These are phyloP conservation scores for Xanthoconium stramineum DNA, from an alignment of 768 basidiomycete species.

Conservation along the genomic window DNA sequence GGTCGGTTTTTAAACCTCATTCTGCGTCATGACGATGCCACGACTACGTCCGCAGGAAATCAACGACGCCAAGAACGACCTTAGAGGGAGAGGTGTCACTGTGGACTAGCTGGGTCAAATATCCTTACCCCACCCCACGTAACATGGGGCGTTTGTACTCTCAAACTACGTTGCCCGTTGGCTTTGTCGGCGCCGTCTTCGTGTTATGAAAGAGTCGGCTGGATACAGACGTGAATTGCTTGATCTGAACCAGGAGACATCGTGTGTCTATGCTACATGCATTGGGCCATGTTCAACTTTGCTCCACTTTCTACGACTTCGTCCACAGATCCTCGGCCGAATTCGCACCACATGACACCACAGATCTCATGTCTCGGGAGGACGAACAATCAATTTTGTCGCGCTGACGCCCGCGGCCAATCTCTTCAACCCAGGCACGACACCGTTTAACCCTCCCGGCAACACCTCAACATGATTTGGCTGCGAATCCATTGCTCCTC, in stretches of 20 bases:
- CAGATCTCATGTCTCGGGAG: background rate
- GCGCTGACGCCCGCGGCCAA: conserved; percentile 35
- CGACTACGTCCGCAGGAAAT: conserved; percentile 50
- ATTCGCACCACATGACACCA: too few relatives aligned
- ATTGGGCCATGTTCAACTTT: too few relatives aligned
- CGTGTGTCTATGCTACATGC: too few relatives aligned
- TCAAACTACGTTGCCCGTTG: too few relatives aligned
- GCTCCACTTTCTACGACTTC: too few relatives aligned
- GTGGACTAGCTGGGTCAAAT: conserved; percentile 42
- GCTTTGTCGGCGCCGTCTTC: too few relatives aligned
- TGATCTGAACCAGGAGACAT: too few relatives aligned
- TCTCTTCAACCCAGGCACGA: conserved; percentile 30
- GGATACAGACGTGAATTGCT: too few relatives aligned
- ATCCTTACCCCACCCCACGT: background rate
- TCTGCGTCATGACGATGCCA: background rate
- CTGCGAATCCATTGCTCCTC: conserved; percentile 12
- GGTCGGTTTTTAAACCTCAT: conserved; percentile 30
- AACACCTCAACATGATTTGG: conserved; percentile 38
- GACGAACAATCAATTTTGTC: conserved; percentile 35
- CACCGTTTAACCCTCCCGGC: conserved; percentile 34
- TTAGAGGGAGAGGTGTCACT: conserved; percentile 56
- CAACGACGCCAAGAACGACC: conserved; percentile 50
- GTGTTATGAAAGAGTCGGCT: too few relatives aligned
- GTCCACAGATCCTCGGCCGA: background rate
- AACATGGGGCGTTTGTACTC: too few relatives aligned